phyloP scores from a whole-genome alignment of 208 protist species.

The Trypanosoma platydactyli region DNA sequence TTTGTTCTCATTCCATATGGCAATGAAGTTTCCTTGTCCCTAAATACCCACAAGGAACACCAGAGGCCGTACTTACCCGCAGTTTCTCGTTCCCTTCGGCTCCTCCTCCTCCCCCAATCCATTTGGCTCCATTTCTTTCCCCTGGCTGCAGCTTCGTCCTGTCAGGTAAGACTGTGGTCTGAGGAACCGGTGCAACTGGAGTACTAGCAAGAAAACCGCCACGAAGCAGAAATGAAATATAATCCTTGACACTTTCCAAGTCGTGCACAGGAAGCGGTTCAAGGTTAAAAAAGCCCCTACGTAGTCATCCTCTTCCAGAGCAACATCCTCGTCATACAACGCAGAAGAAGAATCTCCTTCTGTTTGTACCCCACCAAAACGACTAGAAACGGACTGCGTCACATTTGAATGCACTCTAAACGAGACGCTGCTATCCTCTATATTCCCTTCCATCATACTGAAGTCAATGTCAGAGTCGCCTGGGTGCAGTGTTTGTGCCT shows the following conservation, averaged over 20 bases:
- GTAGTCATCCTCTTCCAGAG: constrained; percentile 14
- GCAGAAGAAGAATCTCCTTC: too few species aligned
- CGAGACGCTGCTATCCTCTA: background rate
- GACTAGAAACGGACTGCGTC: background rate
- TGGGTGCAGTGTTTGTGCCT: background rate
- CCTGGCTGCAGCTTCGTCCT: background rate
- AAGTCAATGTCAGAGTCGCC: too few species aligned
- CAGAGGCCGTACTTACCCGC: constrained; percentile 48
- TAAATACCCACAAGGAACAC: constrained; percentile 62
- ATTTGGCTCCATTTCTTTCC: background rate
- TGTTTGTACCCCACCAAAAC: background rate
- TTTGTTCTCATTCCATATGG: background rate
- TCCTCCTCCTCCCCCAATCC: background rate
- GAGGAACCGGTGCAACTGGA: background rate
- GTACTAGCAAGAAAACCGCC: background rate
- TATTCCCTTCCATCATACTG: background rate
- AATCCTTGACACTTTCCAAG: background rate
- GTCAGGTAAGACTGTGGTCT: background rate
- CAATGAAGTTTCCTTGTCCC: background rate
- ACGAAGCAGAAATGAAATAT: background rate
- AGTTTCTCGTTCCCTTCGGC: constrained; percentile 8
- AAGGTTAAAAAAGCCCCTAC: constrained; percentile 15
- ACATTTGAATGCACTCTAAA: background rate
- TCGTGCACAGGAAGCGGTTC: constrained; percentile 14
- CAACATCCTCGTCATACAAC: background rate